Conservation (phyloP, 2,329 filamentous ascomycete species). For the Alternaria conjuncta region DNA sequence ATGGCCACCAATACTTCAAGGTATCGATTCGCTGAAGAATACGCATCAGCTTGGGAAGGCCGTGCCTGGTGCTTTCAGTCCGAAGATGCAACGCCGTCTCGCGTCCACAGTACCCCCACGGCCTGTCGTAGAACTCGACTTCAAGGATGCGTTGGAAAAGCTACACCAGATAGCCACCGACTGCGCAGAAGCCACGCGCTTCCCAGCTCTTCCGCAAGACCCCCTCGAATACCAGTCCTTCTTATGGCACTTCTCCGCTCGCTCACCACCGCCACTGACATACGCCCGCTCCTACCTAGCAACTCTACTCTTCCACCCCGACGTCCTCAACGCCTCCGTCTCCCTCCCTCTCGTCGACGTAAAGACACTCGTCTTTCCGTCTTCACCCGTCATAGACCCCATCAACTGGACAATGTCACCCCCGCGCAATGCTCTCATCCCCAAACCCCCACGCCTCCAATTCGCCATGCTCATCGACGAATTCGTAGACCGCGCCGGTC, state of each 20-base stretch:
- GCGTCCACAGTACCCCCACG: conserved; percentile 93
- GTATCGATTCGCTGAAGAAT: conserved; percentile 62
- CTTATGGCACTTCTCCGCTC: conserved; percentile 74
- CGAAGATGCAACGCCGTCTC: conserved; percentile 86
- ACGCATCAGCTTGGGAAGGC: conserved; percentile 68
- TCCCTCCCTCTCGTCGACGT: conserved; percentile 83
- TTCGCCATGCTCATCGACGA: conserved; percentile 73
- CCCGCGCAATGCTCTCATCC: conserved; percentile 51
- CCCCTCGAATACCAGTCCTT: conserved; percentile 63
- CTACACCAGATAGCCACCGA: conserved; percentile 76
- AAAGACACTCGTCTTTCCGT: conserved; percentile 75
- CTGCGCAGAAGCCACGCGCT: conserved; percentile 63
- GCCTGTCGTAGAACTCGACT: conserved; percentile 80
- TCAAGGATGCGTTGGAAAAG: conserved; percentile 73
- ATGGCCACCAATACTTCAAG: conserved; percentile 48
- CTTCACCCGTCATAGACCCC: conserved; percentile 72
- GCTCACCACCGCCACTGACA: conserved; percentile 81
- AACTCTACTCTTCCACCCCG: conserved; percentile 73
- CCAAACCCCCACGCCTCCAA: conserved; percentile 74
- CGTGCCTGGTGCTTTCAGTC: conserved; percentile 82
- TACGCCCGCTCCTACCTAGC: conserved; percentile 84
- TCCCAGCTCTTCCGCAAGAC: conserved; percentile 35
- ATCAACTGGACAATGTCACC: conserved; percentile 76
- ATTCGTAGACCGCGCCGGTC: conserved; percentile 62
- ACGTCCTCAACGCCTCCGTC: conserved; percentile 69